A percentile compares a stretch with the other conserved stretches of the same genome.
These are phyloP conservation scores for Violaceomyces palustris DNA, from an alignment of 1,284 basidiomycete species.

Conservation along the genomic window DNA sequence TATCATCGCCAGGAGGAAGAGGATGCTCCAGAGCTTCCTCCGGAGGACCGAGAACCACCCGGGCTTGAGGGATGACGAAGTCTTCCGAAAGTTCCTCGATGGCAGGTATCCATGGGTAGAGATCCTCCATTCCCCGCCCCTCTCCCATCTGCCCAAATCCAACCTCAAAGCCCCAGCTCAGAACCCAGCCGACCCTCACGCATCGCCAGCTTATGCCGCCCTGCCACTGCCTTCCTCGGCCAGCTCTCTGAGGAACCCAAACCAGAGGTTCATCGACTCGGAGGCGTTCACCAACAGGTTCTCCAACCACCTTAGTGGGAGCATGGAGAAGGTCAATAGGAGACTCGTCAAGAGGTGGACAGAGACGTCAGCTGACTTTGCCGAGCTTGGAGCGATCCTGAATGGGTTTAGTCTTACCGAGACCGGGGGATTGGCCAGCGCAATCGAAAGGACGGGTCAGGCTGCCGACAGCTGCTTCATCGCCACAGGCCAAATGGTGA, in stretches of 20 bases:
- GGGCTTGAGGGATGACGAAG: slow-evolving; percentile 85
- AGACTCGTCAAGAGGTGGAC: slow-evolving; percentile 88
- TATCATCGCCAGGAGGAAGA: slow-evolving; percentile 83
- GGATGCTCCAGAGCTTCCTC: slow-evolving; percentile 92
- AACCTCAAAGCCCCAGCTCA: slow-evolving; percentile 90
- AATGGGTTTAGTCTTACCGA: slow-evolving; percentile 94
- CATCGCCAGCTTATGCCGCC: slow-evolving; percentile 70
- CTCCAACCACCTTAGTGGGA: slow-evolving; percentile 78
- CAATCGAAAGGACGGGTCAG: slow-evolving; percentile 88
- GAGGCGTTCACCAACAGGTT: slow-evolving; percentile 97
- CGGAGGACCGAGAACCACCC: slow-evolving; percentile 84
- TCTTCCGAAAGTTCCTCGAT: slow-evolving; percentile 91
- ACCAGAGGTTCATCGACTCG: slow-evolving; percentile 78
- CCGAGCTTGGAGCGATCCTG: slow-evolving; percentile 87
- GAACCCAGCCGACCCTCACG: slow-evolving; percentile 76
- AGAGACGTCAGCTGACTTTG: slow-evolving; percentile 85
- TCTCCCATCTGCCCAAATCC: slow-evolving; percentile 87
- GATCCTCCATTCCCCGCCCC: slow-evolving; percentile 61
- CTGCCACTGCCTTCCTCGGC: slow-evolving; percentile 74
- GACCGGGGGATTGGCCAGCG: slow-evolving; percentile 64
- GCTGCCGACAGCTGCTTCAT: slow-evolving; percentile 91
- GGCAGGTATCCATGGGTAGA: slow-evolving; percentile 82
- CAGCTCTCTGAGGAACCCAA: slow-evolving; percentile 31
- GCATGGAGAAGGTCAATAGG: slow-evolving; percentile 93
- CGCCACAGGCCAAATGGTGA: slow-evolving; percentile 62